Base-by-base conservation (phyloP, 1,139 yeast species). In the Schwanniomyces etchellsii region DNA sequence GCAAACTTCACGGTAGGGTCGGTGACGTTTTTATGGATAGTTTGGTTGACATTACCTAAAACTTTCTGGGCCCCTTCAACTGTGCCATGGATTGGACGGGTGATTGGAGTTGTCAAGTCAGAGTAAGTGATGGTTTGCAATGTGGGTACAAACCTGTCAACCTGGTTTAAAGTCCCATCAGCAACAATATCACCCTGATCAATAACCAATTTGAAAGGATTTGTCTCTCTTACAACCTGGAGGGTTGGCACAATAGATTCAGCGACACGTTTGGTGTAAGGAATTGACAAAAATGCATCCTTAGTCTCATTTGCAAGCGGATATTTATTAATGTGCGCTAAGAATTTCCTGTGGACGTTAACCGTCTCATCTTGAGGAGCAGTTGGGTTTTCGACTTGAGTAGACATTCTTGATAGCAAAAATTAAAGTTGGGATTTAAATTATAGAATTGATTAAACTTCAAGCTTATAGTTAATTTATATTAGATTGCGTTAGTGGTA, bases 1-100 rank as follows among this genome's bases (percentile, higher is more conserved):
- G 66, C 52, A 17, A 55, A 47, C 28, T 52, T 51, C 36, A 63
- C 63, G 3, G 72, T 49, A 20, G 85, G 84, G 22, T 59, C 57
- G 28, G 68, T 49, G 10, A 72, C 36, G 14, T 34, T 35, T 26
- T 43, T 47, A 35, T 63, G 68, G 13, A 60, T 50, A 14, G 63
- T 39, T 18, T 50, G 43, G 26, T 61, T 50, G 21, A 57, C 52
- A 20, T 65, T 60, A 11, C 52, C 43, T 13, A 29, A 24, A 9
- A 23, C 20, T 13, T 15, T 26, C 23, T 57, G 45, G 14, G 57
- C 31, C 7, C 58, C 48, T 32, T 57, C 45, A 12, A 63, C 48
- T 11, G 60, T 50, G 16, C 56, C 55, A 24, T 55, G 41, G 5
- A 64, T 38, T 3, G 80, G 79, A 31, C 57, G 51, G 3, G 67